These are phyloP conservation scores for Pseudogymnoascus sp. DNA, from an alignment of 2,329 filamentous ascomycete species.

Conservation along the genomic window DNA sequence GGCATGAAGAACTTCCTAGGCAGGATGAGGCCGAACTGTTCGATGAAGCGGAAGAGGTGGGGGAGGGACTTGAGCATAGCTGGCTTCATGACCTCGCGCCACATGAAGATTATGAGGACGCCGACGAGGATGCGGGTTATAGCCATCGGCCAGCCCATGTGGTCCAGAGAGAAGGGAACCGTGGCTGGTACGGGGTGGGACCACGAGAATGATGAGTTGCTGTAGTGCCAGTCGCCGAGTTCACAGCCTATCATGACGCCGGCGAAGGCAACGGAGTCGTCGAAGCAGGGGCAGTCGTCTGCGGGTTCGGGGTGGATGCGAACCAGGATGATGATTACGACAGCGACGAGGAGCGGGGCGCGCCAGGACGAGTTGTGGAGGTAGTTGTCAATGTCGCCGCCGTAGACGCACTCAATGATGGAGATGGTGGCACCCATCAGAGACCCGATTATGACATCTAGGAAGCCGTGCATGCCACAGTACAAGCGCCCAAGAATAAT, in stretches of 20 bases:
- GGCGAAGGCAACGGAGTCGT: constrained; percentile 89
- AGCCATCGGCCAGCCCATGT: constrained; percentile 58
- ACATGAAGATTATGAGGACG: constrained; percentile 75
- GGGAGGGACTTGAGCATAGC: constrained; percentile 68
- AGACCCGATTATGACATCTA: constrained; percentile 79
- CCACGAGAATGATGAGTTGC: constrained; percentile 36
- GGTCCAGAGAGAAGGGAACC: constrained; percentile 56
- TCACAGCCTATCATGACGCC: constrained; percentile 83
- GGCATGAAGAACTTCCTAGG: constrained; percentile 87
- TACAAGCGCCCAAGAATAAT: constrained; percentile 89
- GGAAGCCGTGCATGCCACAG: constrained; percentile 97
- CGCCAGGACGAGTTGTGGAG: constrained; percentile 57
- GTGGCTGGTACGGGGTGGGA: constrained; percentile 45
- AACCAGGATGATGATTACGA: constrained; percentile 67
- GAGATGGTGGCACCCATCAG: constrained; percentile 61
- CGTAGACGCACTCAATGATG: constrained; percentile 52
- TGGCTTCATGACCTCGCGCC: constrained; percentile 87
- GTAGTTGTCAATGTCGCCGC: constrained; percentile 58
- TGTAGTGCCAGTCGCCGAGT: constrained; percentile 74
- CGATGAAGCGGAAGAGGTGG: constrained; percentile 78
- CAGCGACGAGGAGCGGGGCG: constrained; percentile 54
- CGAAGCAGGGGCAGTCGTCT: constrained; percentile 94
- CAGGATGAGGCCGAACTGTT: constrained; percentile 68
- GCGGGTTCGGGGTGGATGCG: constrained; percentile 91
- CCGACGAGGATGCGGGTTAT: constrained; percentile 66